Evolutionary conservation across 805 yeast genomes (phyloP).

Genomic region (Saturnispora ahearnii): DNA sequence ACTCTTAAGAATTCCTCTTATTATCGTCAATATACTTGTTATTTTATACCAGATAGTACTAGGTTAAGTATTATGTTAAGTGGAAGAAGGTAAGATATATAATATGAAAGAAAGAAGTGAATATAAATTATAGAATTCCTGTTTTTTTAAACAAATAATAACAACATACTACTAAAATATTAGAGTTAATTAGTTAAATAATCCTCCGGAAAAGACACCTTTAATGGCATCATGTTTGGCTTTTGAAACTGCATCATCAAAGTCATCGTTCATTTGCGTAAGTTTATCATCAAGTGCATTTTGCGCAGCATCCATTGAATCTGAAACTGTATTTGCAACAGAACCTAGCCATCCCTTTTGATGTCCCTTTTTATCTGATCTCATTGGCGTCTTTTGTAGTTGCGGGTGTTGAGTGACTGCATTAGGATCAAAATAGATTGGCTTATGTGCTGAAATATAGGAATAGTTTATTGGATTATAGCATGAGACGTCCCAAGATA

Average conservation of each 20-base stretch:
- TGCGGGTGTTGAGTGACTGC: conserved; percentile 25
- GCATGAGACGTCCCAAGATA: conserved; percentile 41
- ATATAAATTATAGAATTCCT: not conserved
- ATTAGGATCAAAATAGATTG: conserved; percentile 27
- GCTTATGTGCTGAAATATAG: conserved; percentile 22
- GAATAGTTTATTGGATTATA: conserved; percentile 28
- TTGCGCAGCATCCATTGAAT: conserved; percentile 19
- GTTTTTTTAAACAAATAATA: not conserved
- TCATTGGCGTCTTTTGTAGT: conserved; percentile 14
- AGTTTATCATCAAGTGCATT: conserved; percentile 20
- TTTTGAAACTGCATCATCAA: conserved; percentile 24
- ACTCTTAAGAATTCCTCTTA: conserved; percentile 47
- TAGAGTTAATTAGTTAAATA: not conserved
- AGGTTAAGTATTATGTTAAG: conserved; percentile 28
- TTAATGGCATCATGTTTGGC: conserved; percentile 25
- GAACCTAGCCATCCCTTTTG: conserved; percentile 12
- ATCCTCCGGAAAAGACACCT: conserved; percentile 19
- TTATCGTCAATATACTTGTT: conserved; percentile 40
- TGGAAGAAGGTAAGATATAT: conserved; percentile 3
- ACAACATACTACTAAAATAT: conserved; percentile 33
- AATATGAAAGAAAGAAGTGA: not conserved
- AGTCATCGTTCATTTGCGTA: conserved; percentile 25
- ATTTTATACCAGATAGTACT: conserved; percentile 44
- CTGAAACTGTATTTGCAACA: conserved; percentile 15
- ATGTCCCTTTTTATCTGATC: conserved; percentile 5